Percentiles rank a stretch among this genome's conserved stretches.
Conservation (phyloP, 441 rosid species). For the Populus hybrid region DNA sequence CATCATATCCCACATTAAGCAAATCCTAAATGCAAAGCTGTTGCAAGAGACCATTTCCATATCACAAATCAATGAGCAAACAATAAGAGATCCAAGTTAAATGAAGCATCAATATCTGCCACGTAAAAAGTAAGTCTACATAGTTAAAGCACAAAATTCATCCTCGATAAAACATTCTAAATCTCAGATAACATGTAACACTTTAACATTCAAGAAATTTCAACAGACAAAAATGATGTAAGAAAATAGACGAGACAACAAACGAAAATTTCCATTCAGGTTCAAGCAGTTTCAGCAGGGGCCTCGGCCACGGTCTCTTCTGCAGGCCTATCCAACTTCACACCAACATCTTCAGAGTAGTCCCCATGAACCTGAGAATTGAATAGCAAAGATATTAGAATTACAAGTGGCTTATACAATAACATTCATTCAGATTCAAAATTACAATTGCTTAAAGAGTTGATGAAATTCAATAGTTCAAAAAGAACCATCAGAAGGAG, state of each 20-base stretch:
- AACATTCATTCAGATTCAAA: not conserved
- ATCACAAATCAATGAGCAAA: not conserved
- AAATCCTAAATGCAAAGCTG: not conserved
- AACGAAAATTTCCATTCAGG: not conserved
- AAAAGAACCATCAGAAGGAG: not conserved
- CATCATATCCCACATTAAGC: not conserved
- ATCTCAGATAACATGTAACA: not conserved
- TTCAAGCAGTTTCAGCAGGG: conserved; percentile 37
- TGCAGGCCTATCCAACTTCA: conserved; percentile 76
- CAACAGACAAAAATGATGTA: no score
- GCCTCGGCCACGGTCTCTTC: conserved; percentile 63
- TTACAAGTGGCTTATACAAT: not conserved
- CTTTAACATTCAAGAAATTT: no score
- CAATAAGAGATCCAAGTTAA: not conserved
- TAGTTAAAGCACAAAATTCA: not conserved
- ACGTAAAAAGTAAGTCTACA: not conserved
- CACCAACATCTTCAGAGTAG: conserved; percentile 78
- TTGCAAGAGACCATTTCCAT: not conserved
- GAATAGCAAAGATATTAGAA: not conserved
- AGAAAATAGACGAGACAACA: not conserved
- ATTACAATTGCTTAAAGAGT: not conserved
- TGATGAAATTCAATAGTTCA: not conserved
- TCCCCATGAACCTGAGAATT: conserved; percentile 75
- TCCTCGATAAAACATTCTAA: not conserved
- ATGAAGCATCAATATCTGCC: not conserved